Base-by-base conservation (phyloP, 2,329 filamentous ascomycete genomes). In the Talaromyces sp. region DNA sequence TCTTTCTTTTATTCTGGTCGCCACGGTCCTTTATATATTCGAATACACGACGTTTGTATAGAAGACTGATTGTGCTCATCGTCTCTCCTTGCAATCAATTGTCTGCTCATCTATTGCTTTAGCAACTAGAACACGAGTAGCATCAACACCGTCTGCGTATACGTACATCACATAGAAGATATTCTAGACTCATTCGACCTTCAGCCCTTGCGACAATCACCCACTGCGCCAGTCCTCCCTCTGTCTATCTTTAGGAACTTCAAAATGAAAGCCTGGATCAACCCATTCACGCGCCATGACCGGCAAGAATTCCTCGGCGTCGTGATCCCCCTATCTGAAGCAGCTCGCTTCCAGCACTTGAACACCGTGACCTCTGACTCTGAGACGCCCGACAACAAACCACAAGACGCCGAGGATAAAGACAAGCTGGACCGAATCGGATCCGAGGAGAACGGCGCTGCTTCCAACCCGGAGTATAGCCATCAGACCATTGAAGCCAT, bases 401-500 rank as follows among this genome's bases (percentile, higher is more conserved):
- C 56, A 31, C 22, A 31, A 0, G 37, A 43, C 15, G 15, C 6
- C 10, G 37, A 50, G 62, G 72, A 75, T 50, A 72, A 76, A 66
- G 74, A 73, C 52, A 71, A 74, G 60, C 66, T 75, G 65, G 70
- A 77, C 57, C 66, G 73, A 62, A 67, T 72, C 49, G 69, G 77
- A 22, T 74, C 73, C 41, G 73, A 75, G 47, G 79, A 80, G 52
- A 81, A 75, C 65, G 79, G 79, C 61, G 75, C 75, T 9, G 69
- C 60, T 7, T 73, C 73, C 54, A 39, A 71, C 25, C 67, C 68
- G 70, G 76, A 68, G 75, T 81, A 75, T 71, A 79, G 54, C 75
- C 81, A 66, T 82, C 66, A 90, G 71, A 92, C 88, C 47, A 81
- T 94, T 63, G 89, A 92, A 69, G 85, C 85, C 5, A 78, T 94